Evolutionary conservation across 345 rosid genomes (phyloP), one percentile per base, ranked within the genome.

Genomic region (Microcos paniculata): DNA sequence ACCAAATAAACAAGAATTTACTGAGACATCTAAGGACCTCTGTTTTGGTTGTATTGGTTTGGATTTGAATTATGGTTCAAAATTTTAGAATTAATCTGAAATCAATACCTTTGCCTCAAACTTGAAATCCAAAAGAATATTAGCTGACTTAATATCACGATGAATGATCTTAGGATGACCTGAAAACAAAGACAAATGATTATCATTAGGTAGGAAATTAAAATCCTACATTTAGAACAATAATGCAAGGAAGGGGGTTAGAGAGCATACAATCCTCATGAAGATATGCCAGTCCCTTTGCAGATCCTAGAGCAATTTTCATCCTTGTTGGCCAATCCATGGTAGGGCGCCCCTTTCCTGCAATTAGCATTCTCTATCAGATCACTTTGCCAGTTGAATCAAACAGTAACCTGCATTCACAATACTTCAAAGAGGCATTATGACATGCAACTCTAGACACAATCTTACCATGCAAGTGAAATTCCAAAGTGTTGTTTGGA

Each of bases 151-250:
- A 66, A 96, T 96, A 83, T 96, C 99, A 80, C 99, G 84, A 58
- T 95, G 99, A 76, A 95, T 93, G 76, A 92, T 93, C 48, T 87
- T 86, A 35, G 97, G 99, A 66, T 95, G 97, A 51, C 99, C 99
- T 95, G 82, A 55, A 65, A 56, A 67, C 31, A 62, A 6, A 12
- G 58, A 10, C 21, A 31, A n/a, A 35, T 30, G 13, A 3, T n/a
- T 45, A 49, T 13, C 14, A 75, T 1, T 51, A 21, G 31, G 12
- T 19, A 33, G 13, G 23, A 72, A 18, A 16, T 19, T 31, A 18
- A 46, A 26, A 72, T 45, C 48, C 45, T 51, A 11, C 53, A 45
- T 28, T 8, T 43, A 14, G 8, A 33, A 40, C 8, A 19, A 53
- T 26, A n/a, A 30, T 8, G 33, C 2, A 52, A 46, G 46, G 21